Base-by-base conservation (phyloP, 1,284 basidiomycete genomes). In the Bjerkandera adusta region DNA sequence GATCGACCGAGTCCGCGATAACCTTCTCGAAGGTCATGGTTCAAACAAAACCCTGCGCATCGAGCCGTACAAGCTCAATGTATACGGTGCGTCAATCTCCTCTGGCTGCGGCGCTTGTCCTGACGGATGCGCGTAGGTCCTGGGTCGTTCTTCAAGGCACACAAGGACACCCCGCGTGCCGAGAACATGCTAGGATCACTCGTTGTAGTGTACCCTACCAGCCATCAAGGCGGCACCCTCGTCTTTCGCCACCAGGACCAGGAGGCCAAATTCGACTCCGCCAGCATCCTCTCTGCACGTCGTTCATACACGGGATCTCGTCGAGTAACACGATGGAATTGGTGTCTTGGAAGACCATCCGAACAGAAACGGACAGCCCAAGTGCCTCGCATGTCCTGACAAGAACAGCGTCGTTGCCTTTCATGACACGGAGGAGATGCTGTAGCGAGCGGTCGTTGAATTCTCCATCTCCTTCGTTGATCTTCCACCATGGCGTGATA, bases 101-200 rank as follows among this genome's bases (percentile, higher is more conserved):
- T 16, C 12, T 13, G 2, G 12, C 7, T 40, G 5, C 5, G 7
- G 15, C 8, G 20, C 4, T 25, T 5, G 12, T 27, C 13, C 6
- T 12, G 12, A 12, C 15, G n/a, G 25, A 15, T 5, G 22, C 30
- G 4, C 2, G 10, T 20, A 58, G 57, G 57, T 1, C 38, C 51
- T 6, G 71, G 62, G 10, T 62, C 65, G 0, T 73, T 71, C 55
- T 74, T 72, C 64, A 71, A 71, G 43, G 43, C 68, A 0, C 71
- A 72, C 55, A 60, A 67, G 38, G 71, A 72, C 47, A 74, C 70
- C 0, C 70, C 70, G 5, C 64, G 63, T 4, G 56, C 58, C 5
- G 34, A 47, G 7, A 58, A 57, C 12, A 72, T 71, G 70, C 67
- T 72, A 34, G 71, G 64, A 15, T 72, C 71, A 5, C 64, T 72